Evolutionary conservation across 164 flowering plant species (phyloP).

Genomic region (Magnolia kwangsiensis): DNA sequence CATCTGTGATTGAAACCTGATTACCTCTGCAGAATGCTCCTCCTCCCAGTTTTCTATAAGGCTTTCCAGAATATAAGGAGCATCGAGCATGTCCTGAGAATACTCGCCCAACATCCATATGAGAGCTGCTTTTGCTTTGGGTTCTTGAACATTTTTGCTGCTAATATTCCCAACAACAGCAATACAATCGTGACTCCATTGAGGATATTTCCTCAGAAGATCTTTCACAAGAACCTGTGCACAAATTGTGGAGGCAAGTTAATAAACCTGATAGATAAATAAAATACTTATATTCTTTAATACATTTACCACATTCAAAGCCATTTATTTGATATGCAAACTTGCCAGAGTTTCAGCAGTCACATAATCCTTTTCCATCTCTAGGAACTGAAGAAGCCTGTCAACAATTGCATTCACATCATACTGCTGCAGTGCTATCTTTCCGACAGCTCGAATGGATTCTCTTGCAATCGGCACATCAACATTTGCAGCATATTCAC

Average conservation of each 20-base stretch:
- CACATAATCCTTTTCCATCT: slow-evolving; percentile 99
- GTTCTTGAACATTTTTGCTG: slow-evolving; percentile 91
- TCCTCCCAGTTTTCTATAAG: slow-evolving; percentile 92
- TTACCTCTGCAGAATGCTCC: slow-evolving; percentile 89
- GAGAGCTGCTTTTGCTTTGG: slow-evolving; percentile 95
- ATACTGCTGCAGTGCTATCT: slow-evolving; percentile 97
- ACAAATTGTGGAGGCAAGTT: background rate
- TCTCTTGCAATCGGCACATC: slow-evolving; percentile 97
- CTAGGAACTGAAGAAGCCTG: slow-evolving; percentile 97
- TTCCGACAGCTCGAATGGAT: slow-evolving; percentile 97
- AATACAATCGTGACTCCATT: slow-evolving; percentile 99
- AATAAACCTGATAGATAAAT: background rate
- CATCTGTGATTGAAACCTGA: background rate
- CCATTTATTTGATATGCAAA: slow-evolving; percentile 4
- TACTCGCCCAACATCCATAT: slow-evolving; percentile 99
- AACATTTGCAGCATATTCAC: slow-evolving; percentile 99
- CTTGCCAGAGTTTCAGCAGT: slow-evolving; percentile 93
- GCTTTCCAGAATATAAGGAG: slow-evolving; percentile 86
- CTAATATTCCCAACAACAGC: slow-evolving; percentile 98
- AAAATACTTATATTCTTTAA: background rate
- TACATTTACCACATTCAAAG: background rate
- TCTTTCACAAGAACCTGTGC: slow-evolving; percentile 93
- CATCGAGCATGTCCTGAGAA: slow-evolving; percentile 92
- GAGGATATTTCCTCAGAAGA: slow-evolving; percentile 94
- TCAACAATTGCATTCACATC: slow-evolving; percentile 99